Conservation (phyloP, 805 yeast species). For the Metschnikowia lunata region DNA sequence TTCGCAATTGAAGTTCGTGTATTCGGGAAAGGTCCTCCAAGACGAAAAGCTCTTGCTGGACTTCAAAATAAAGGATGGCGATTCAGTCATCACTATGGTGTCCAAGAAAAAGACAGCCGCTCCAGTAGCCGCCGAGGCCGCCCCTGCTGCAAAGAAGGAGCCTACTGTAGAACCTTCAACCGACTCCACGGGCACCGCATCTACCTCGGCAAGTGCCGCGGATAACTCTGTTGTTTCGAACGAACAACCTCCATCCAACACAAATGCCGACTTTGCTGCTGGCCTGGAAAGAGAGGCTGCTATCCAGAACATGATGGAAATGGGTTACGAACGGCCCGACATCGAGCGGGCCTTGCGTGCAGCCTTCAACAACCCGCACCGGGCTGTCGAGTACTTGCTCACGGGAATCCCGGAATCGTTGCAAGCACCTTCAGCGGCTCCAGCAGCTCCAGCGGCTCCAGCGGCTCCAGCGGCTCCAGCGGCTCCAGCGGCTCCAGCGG, state of each 20-base stretch:
- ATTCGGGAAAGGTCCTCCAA: slow-evolving; percentile 84
- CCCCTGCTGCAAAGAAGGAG: not conserved
- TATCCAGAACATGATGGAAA: slow-evolving; percentile 58
- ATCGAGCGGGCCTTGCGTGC: slow-evolving; percentile 90
- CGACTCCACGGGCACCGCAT: too few relatives aligned
- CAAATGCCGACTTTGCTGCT: slow-evolving; percentile 58
- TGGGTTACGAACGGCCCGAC: slow-evolving; percentile 89
- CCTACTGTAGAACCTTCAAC: not conserved
- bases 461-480: slow-evolving; percentile 4
- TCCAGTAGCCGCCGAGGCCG: slow-evolving; percentile 12
- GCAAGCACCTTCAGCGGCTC: slow-evolving; percentile 25
- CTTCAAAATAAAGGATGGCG: slow-evolving; percentile 76
- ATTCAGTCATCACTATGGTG: slow-evolving; percentile 90
- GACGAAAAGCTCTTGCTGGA: slow-evolving; percentile 72
- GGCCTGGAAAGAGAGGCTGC: slow-evolving; percentile 79
- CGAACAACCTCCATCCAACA: not conserved
- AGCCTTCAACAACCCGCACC: slow-evolving; percentile 94
- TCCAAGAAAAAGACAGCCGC: slow-evolving; percentile 40
- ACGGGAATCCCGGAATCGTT: slow-evolving; percentile 80
- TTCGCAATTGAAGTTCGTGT: slow-evolving; percentile 80
- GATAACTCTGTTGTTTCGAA: too few relatives aligned
- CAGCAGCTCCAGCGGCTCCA: not conserved
- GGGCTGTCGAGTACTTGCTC: slow-evolving; percentile 92
- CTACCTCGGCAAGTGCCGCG: too few relatives aligned
- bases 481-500: slow-evolving; percentile 1